Evolutionary conservation across 169 alveolate species (phyloP).

Genomic region (Theileria equi): DNA sequence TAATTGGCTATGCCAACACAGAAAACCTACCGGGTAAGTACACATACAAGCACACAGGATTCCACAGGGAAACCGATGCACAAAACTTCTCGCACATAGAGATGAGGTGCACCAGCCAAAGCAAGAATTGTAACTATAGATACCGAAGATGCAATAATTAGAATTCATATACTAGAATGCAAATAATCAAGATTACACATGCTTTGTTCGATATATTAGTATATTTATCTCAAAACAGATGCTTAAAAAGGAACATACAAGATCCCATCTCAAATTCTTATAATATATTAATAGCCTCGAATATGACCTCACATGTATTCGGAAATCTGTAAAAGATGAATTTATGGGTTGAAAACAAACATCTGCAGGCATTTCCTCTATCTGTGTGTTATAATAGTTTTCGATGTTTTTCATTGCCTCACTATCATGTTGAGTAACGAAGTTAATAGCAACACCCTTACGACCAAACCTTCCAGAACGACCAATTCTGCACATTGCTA

Average conservation of each 20-base stretch:
- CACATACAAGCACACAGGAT: no score
- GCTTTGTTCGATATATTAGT: no score
- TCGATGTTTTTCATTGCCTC: conserved; percentile 93
- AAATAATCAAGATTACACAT: neutral
- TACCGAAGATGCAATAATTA: neutral
- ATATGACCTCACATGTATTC: conserved; percentile 52
- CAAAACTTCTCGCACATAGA: no score
- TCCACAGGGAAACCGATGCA: no score
- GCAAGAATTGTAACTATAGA: no score
- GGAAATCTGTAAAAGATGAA: conserved; percentile 34
- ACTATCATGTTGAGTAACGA: conserved; percentile 93
- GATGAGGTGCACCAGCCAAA: no score
- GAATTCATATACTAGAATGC: neutral
- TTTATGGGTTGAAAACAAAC: conserved; percentile 53
- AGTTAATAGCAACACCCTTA: conserved; percentile 99
- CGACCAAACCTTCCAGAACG: conserved; percentile 99
- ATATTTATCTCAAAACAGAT: no score
- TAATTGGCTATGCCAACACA: no score
- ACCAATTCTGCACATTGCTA: conserved; percentile 90
- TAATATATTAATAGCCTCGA: neutral
- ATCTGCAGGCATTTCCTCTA: conserved; percentile 98
- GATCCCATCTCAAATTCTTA: no score
- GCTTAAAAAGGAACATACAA: no score
- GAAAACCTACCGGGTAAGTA: no score
- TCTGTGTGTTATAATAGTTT: conserved; percentile 96